Base-by-base conservation (phyloP, 805 yeast genomes). In the Wickerhamomyces chaumierensis region DNA sequence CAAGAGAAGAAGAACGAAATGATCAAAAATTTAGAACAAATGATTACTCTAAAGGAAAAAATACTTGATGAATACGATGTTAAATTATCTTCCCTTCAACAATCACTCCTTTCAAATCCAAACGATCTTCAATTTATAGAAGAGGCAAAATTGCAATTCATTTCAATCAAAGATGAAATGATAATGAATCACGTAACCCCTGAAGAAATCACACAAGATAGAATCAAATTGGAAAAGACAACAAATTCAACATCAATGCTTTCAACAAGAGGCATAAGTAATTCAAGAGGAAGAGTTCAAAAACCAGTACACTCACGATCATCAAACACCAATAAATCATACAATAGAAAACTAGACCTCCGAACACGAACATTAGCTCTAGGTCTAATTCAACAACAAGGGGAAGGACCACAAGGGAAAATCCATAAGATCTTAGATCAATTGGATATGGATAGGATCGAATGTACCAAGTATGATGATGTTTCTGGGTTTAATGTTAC, bases 1-100 rank as follows among this genome's bases (percentile, higher is more conserved):
- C 57, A 55, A 44, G 51, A 46, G 15, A 55, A 58, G 46, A 58
- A 58, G 45, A 48, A 55, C 33, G 61, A 49, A 33, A 51, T 54
- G 35, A 60, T 60, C 17, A 57, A 49, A 7, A 51, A 55, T 37
- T 45, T 66, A 34, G 51, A 54, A 43, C 48, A 57, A 37, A 35
- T 61, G 20, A 54, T 62, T 34, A 56, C 43, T 17, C 43, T 57
- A 39, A 67, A 62, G 38, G 62, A 58, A 35, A 55, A 46, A 16
- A 46, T 69, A 39, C 43, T 68, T 23, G 46, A 43, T 31, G 52
- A 55, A 38, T 66, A 60, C 44, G 64, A 60, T 34, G 27, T 20
- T 5, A 36, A 55, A 46, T 35, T 63, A 47, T 34, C 42, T 29
- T 31, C 45, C 0, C 18, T 53, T 4, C 51, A 51, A 16, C 34